Evolutionary conservation across 495 filamentous ascomycete genomes (phyloP).

Genomic region (Hypoxylon lenormandii): DNA sequence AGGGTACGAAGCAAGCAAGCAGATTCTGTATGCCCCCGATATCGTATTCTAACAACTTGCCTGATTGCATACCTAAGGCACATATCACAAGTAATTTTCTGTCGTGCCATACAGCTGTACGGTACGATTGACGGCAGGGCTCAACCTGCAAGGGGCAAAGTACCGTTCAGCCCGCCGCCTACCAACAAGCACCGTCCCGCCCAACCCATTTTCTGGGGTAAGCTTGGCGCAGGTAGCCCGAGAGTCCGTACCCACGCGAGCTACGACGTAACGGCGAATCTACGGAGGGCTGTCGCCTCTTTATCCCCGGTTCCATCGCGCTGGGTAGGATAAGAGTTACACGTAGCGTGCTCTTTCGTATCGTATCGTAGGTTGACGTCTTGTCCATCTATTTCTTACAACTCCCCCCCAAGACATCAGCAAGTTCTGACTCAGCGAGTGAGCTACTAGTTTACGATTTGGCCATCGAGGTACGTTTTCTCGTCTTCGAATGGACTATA

Average conservation of each 20-base stretch:
- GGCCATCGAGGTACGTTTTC: neutral
- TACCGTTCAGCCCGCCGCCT: neutral
- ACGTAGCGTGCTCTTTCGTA: neutral
- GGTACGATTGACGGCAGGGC: neutral
- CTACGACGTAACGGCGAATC: constrained; percentile 1
- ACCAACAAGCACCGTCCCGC: constrained; percentile 14
- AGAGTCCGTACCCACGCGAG: constrained; percentile 5
- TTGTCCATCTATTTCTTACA: neutral
- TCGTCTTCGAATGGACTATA: neutral
- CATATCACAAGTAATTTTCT: too few species aligned
- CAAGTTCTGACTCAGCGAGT: neutral
- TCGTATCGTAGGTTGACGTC: neutral
- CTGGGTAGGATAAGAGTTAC: constrained; percentile 19
- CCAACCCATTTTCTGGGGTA: constrained; percentile 37
- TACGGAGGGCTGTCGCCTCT: constrained; percentile 6
- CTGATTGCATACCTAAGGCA: too few species aligned
- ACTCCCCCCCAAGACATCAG: neutral
- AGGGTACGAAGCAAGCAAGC: neutral
- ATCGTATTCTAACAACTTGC: neutral
- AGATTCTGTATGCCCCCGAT: neutral
- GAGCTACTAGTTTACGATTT: neutral
- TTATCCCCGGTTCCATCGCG: constrained; percentile 22
- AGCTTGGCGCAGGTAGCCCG: constrained; percentile 21
- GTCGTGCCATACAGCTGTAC: too few species aligned
- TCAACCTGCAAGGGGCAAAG: constrained; percentile 10